Evolutionary conservation across 1,284 basidiomycete genomes (phyloP).

Genomic region (Fomitopsis pinicola): DNA sequence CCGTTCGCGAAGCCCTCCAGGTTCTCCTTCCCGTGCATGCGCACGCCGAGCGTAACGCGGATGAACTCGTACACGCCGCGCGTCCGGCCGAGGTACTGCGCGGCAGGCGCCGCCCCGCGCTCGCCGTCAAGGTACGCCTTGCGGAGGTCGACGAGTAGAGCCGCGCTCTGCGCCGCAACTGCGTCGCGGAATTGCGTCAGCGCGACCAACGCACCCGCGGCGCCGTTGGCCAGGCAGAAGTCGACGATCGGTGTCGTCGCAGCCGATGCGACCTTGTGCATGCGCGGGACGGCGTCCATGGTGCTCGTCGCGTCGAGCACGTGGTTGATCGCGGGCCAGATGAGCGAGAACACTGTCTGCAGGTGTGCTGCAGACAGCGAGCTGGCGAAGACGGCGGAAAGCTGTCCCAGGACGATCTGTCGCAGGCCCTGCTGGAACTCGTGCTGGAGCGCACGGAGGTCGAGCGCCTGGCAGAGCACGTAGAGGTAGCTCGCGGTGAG

Average conservation of each 20-base stretch:
- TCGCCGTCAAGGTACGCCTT: constrained; percentile 50
- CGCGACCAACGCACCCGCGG: constrained; percentile 23
- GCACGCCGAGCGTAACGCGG: constrained; percentile 57
- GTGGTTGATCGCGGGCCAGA: constrained; percentile 41
- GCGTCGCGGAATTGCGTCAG: constrained; percentile 50
- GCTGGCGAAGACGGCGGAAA: constrained; percentile 42
- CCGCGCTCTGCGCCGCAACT: constrained; percentile 42
- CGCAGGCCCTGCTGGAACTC: constrained; percentile 54
- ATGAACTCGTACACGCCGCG: constrained; percentile 69
- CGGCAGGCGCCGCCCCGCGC: constrained; percentile 56
- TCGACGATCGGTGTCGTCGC: constrained; percentile 59
- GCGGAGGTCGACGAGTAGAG: constrained; percentile 46
- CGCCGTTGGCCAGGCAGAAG: constrained; percentile 38
- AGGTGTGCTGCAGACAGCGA: constrained; percentile 32
- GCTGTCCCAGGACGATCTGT: constrained; percentile 47
- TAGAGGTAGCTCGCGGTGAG: constrained; percentile 75
- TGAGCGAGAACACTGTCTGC: constrained; percentile 28
- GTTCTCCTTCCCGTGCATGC: constrained; percentile 75
- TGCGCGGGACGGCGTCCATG: constrained; percentile 64
- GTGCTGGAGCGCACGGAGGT: constrained; percentile 67
- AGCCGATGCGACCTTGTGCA: constrained; percentile 63
- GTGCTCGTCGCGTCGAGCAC: constrained; percentile 63
- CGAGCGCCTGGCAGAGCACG: constrained; percentile 76
- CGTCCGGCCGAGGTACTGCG: constrained; percentile 57
- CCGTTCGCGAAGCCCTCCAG: constrained; percentile 49